Evolutionary conservation across 805 yeast species (phyloP), one percentile per base, ranked within the genome.

Genomic region (Ogataea nonfermentans): DNA sequence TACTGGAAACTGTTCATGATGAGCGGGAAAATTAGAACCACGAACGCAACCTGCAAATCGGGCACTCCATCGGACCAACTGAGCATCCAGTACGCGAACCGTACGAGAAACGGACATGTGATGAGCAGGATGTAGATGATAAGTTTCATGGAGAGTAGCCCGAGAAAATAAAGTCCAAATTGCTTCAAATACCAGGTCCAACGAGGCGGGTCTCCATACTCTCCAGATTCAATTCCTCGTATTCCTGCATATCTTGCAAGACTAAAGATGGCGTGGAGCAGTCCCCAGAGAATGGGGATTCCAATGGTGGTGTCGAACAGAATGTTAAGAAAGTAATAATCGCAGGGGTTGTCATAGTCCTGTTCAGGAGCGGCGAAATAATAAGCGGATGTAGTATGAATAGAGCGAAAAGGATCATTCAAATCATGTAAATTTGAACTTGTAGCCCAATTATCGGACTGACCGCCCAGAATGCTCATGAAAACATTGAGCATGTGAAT

Each of bases 301-400:
- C 99, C 99, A 6, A 90, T 73, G 0, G 99, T 91, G 29, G 98
- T 90, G 61, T 91, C 99, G 57, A 91, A 76, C 20, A 91, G 71
- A 26, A 91, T 74, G 54, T 86, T 91, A 39, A 93, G 67, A 56
- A 91, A 91, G 66, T 93, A 91, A 93, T 96, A 93, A 51, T 87
- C 91, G 62, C 98, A 93, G 6, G 96, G 95, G 34, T 73, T 76
- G 25, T 67, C 73, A 4, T 58, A 65, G n/a, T 57, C 66, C 25
- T 42, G 61, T 62, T 32, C 51, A 44, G 37, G 46, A 9, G 38
- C 38, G 14, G 29, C 25, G 13, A 20, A 27, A 14, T 37, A 44
- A 36, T 28, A 42, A 17, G 46, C 29, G 11, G 47, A 47, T 10
- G 45, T 46, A n/a, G n/a, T n/a, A n/a, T n/a, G n/a, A n/a, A n/a